Evolutionary conservation across 768 basidiomycete genomes (phyloP).

Genomic region (Tricholoma sp.): DNA sequence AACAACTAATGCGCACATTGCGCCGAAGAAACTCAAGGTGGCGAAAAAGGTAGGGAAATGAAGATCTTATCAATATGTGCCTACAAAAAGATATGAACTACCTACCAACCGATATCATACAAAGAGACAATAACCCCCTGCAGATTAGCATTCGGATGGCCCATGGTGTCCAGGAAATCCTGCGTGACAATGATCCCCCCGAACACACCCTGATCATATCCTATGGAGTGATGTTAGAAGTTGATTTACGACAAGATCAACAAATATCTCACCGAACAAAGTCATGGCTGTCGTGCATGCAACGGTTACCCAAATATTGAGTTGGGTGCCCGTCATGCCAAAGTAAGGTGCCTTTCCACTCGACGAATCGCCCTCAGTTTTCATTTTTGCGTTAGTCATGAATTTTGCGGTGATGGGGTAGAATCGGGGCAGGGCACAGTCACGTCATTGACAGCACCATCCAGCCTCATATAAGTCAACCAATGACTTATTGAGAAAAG

Average conservation of each 20-base stretch:
- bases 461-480: neutral
- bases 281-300: constrained; percentile 50
- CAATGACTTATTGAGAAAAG: neutral
- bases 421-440: neutral
- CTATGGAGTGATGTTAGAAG: constrained; percentile 15
- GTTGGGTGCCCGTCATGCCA: constrained; percentile 38
- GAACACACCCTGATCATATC: constrained; percentile 51
- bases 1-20: constrained; percentile 37
- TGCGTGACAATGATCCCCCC: constrained; percentile 47
- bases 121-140: constrained; percentile 47
- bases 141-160: constrained; percentile 37
- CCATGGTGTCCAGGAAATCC: constrained; percentile 42
- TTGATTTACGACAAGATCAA: neutral
- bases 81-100: neutral
- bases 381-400: neutral
- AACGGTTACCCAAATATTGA: constrained; percentile 44
- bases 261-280: constrained; percentile 34
- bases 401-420: neutral
- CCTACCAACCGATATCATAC: constrained; percentile 47
- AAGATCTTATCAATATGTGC: neutral
- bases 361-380: neutral
- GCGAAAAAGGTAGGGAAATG: neutral
- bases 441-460: neutral
- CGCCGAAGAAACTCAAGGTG: constrained; percentile 36
- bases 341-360: constrained; percentile 29